Evolutionary conservation across 1,139 yeast genomes (phyloP), one percentile per base, ranked within the genome.

Genomic region (Scheffersomyces insectosa): DNA sequence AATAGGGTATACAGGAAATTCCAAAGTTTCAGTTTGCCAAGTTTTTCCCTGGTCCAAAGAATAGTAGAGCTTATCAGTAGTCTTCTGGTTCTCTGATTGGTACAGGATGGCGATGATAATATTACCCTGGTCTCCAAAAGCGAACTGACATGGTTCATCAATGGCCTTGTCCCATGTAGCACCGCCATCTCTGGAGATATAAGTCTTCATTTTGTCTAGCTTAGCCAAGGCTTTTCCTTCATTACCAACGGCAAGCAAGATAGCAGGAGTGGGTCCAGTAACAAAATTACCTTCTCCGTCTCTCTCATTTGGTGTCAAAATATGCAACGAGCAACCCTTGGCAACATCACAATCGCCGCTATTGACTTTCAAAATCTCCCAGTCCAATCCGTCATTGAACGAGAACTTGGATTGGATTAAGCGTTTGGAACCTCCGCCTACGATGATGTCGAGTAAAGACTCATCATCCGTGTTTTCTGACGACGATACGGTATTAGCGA

Each of bases 41-140:
- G 82, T 63, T 14, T 66, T 58, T 30, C 96, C 97, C 59, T 88
- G 93, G 58, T 89, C 90, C 35, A 85, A 61, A 0, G 96, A 87
- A 55, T 72, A 89, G 46, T 69, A 71, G 35, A 80, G 59, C n/a
- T 57, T 62, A 8, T 63, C 48, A 7, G 65, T 55, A 25, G 49
- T 43, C 39, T 43, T 34, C 16, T 54, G 41, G 2, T 27, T 31
- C 14, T 38, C 46, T 16, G 63, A 55, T 14, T 51, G 50, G 47
- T 63, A 72, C 13, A 83, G 83, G 5, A 81, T 68, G 2, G 90
- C 88, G 2, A 87, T 67, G 36, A 88, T 76, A 4, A 88, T 62
- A 59, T 88, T 88, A 39, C 96, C 97, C 45, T 80, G 79, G 62
- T 89, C 96, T 42, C 95, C 96, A 65, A 83, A 85, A 0, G 85